Conservation (phyloP, 129 eudicot genomes). For the Lactuca sativa region DNA sequence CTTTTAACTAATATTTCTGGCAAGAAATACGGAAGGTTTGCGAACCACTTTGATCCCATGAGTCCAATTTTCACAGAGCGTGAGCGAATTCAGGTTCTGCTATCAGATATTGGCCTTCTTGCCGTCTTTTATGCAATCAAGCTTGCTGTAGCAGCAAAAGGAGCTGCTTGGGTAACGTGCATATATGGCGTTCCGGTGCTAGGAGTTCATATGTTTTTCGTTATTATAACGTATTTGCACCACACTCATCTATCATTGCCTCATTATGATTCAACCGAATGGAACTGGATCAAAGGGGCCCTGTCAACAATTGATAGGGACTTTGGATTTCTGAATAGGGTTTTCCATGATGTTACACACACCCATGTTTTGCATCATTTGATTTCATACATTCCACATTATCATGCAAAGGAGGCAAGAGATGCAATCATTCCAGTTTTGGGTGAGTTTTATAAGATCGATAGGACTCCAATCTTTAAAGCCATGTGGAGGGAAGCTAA, state of each 20-base stretch:
- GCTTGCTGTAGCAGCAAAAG: constrained; percentile 33
- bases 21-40: constrained; percentile 19
- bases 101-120: constrained; percentile 2
- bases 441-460: too few relatives aligned
- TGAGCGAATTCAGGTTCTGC: neutral
- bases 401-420: neutral
- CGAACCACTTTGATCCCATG: constrained; percentile 23
- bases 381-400: constrained; percentile 1
- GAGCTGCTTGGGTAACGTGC: constrained; percentile 34
- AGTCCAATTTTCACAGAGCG: constrained; percentile 35
- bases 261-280: too few relatives aligned
- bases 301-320: neutral
- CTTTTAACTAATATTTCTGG: constrained; percentile 39
- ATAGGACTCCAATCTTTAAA: too few relatives aligned
- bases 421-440: neutral
- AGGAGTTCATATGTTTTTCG: too few relatives aligned
- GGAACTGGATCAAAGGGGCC: too few relatives aligned
- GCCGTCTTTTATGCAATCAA: constrained; percentile 31
- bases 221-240: too few relatives aligned
- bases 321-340: constrained; percentile 1
- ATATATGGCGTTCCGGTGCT: constrained; percentile 31
- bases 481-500: too few relatives aligned
- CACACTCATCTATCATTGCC: too few relatives aligned
- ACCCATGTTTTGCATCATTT: neutral
- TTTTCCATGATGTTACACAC: constrained; percentile 1